These are phyloP conservation scores for Neonectria ditissima DNA, from an alignment of 2,329 filamentous ascomycete species.

Conservation along the genomic window DNA sequence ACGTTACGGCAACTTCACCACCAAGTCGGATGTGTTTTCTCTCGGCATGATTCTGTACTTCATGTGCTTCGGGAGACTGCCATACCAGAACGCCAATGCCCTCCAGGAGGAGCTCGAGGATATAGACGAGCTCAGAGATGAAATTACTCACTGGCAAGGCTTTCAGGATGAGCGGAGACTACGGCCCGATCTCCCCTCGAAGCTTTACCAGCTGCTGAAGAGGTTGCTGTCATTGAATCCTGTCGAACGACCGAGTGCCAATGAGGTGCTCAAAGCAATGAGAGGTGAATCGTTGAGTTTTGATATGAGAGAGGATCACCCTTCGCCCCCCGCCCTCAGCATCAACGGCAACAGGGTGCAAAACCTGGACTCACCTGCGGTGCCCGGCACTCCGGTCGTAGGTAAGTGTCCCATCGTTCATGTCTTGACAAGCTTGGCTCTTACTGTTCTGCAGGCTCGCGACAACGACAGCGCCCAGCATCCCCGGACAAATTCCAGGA, in stretches of 20 bases:
- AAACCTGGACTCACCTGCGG: slow-evolving; percentile 66
- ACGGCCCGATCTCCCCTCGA: slow-evolving; percentile 84
- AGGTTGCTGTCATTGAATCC: slow-evolving; percentile 83
- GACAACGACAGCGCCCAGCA: slow-evolving; percentile 41
- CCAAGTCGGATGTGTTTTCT: slow-evolving; percentile 98
- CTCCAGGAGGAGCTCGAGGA: slow-evolving; percentile 94
- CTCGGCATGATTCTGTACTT: slow-evolving; percentile 99
- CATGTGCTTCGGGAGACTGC: slow-evolving; percentile 91
- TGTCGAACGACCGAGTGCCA: slow-evolving; percentile 81
- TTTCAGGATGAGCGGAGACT: slow-evolving; percentile 82
- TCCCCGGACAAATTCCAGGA: slow-evolving; percentile 44
- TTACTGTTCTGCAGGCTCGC: slow-evolving; percentile 47
- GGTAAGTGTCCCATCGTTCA: slow-evolving; percentile 47
- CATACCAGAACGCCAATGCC: slow-evolving; percentile 85
- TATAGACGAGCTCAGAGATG: slow-evolving; percentile 82
- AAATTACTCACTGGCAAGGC: slow-evolving; percentile 89
- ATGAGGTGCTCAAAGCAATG: slow-evolving; percentile 84
- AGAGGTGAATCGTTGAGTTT: slow-evolving; percentile 70
- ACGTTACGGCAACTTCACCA: slow-evolving; percentile 90
- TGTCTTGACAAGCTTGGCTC: slow-evolving; percentile 44
- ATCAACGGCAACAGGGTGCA: slow-evolving; percentile 63
- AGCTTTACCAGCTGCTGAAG: slow-evolving; percentile 87
- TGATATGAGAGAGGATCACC: slow-evolving; percentile 53
- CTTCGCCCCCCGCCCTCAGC: slow-evolving; percentile 52
- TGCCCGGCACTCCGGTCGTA: slow-evolving; percentile 61